A percentile compares a stretch with the other conserved stretches of the same genome.
phyloP scores from a whole-genome alignment of 257 asterid species.

The Solanum neorickii region DNA sequence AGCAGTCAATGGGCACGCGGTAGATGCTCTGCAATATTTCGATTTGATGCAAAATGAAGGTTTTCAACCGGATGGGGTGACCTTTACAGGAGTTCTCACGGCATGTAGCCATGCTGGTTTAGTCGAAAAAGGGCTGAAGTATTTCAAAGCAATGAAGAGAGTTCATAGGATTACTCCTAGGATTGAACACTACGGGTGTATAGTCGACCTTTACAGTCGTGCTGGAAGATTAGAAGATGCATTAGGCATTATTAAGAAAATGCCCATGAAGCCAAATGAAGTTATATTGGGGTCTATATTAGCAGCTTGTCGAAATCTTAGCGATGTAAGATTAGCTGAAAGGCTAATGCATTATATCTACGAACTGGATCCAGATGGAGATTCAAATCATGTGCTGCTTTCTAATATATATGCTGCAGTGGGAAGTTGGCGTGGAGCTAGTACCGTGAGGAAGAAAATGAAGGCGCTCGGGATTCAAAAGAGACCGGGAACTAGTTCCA shows the following conservation, averaged over 20 bases:
- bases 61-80: conserved; percentile 56
- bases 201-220: conserved; percentile 64
- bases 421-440: conserved; percentile 72
- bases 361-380: conserved; percentile 40
- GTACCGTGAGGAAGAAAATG: conserved; percentile 66
- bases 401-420: conserved; percentile 59
- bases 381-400: conserved; percentile 46
- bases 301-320: conserved; percentile 47
- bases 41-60: conserved; percentile 34
- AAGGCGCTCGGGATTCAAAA: conserved; percentile 57
- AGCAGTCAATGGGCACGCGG: conserved; percentile 52
- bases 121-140: conserved; percentile 33
- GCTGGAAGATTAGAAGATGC: conserved; percentile 69
- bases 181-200: conserved; percentile 74
- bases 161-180: conserved; percentile 36
- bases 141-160: conserved; percentile 37
- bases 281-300: conserved; percentile 57
- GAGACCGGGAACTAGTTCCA: conserved; percentile 52
- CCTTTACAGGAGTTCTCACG: conserved; percentile 68
- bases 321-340: conserved; percentile 45
- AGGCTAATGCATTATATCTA: conserved; percentile 30
- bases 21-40: conserved; percentile 41
- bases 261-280: conserved; percentile 70
- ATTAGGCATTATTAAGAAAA: conserved; percentile 24
- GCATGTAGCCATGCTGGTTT: conserved; percentile 85